Evolutionary conservation across 2,329 filamentous ascomycete genomes (phyloP), one percentile per base, ranked within the genome.

Genomic region (Albifimbria verrucaria): DNA sequence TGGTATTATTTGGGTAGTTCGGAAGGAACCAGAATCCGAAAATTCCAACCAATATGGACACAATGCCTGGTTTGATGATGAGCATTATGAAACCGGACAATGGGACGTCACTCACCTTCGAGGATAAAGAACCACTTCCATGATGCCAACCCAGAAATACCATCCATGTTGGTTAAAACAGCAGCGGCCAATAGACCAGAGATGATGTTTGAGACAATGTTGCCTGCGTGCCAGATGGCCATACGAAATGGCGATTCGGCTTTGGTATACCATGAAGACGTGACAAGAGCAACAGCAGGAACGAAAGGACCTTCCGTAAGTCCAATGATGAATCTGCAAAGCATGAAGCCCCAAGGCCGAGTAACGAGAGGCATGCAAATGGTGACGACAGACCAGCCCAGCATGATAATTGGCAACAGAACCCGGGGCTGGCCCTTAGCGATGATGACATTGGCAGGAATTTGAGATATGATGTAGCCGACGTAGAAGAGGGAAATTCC

Each of bases 191-290:
- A 61, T 4, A 77, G 68, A 2, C 73, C 73, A 0, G 73, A 75
- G 28, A 77, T 63, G 1, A 74, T 70, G 47, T 76, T 74, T 0
- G 72, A 75, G 25, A 77, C 71, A 7, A 70, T 72, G 44, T 73
- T 75, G 21, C 74, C 75, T 1, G 72, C 74, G 57, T 76, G 75
- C 65, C 75, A 71, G 18, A 77, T 68, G 6, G 70, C 74, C 63
- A 76, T 77, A 0, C 75, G 64, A 9, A 72, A 63, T 1, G 73
- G 73, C 0, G 69, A 65, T 50, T 78, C 75, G 11, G 69, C 62
- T 42, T 75, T 74, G 0, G 71, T 77, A 54, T 78, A 78, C 75
- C 75, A 78, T 1, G 73, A 75, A 1, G 72, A 76, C 2, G 70
- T 71, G 61, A 75, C 73, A 32, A 79, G 73, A 5, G 77, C 67